Base-by-base conservation (phyloP, 345 rosid genomes). In the Geranium rotundifolium region DNA sequence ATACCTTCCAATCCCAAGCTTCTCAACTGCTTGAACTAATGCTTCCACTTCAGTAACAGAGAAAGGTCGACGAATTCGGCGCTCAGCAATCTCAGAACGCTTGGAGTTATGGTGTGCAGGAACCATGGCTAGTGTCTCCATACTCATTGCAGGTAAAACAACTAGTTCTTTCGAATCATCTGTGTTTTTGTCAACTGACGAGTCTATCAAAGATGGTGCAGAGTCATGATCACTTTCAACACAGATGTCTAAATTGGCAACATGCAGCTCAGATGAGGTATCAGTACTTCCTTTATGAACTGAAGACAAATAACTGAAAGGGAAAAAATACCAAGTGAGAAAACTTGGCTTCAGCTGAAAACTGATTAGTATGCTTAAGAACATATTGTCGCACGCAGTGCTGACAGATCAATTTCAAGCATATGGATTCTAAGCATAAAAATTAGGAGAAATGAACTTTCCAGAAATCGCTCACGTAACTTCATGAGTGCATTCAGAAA, bases 1-100 rank as follows among this genome's bases (percentile, higher is more conserved):
- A 29, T 79, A 93, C 97, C 99, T 90, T 82, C 99, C 97, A 34
- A 97, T 93, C 34, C 99, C 99, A 69, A 93, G 92, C 73, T 91
- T 84, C 83, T 93, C 97, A 65, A 93, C 99, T 37, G 99, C 99
- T 70, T 90, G 92, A 64, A 93, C 99, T 68, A 93, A 85, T 17
- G 95, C 90, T 72, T 90, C 99, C 62, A 93, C 99, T 86, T 93
- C 97, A 65, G 90, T 56, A 67, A 93, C 97, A 58, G 99, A 88
- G 86, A 93, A 93, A 66, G 99, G 96, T 69, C 97, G 81, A 65
- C 99, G 95, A 76, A 93, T 90, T 77, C 99, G 86, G 66, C 99
- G 95, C 74, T 86, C 97, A 50, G 73, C 92, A 62, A 81, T 77
- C 68, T 84, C 99, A 57, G 85, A 82, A 19, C 83, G 81, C 80